Conservation (phyloP, 768 basidiomycete genomes). For the Lentinula lateritia region DNA sequence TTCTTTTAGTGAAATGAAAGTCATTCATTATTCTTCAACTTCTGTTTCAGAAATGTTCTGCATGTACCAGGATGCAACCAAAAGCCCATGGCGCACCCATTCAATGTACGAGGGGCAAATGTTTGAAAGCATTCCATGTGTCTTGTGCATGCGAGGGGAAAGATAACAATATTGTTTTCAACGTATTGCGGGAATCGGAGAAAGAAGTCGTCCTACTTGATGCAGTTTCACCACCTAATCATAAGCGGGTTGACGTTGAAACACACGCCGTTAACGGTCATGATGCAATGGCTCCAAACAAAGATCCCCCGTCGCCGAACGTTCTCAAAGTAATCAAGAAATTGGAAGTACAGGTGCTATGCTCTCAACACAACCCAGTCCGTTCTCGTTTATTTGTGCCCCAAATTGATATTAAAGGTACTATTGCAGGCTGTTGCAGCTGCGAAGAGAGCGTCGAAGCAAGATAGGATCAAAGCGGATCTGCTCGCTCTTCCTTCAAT, state of each 20-base stretch:
- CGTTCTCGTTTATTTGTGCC: conserved; percentile 22
- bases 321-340: conserved; percentile 72
- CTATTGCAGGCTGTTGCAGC: conserved; percentile 60
- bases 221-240: conserved; percentile 13
- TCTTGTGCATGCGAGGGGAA: conserved; percentile 72
- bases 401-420: background rate
- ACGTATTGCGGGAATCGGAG: conserved; percentile 63
- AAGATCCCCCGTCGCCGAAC: conserved; percentile 12
- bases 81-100: conserved; percentile 78
- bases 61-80: conserved; percentile 63
- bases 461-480: conserved; percentile 66
- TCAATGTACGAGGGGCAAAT: conserved; percentile 94
- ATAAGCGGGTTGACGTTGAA: conserved; percentile 26
- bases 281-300: conserved; percentile 4
- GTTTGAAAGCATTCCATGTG: conserved; percentile 89
- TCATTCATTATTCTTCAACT: background rate
- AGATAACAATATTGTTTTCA: conserved; percentile 50
- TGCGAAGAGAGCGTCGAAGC: conserved; percentile 68
- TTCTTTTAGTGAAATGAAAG: background rate
- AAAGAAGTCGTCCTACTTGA: conserved; percentile 75
- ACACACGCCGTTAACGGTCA: conserved; percentile 4
- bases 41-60: conserved; percentile 74
- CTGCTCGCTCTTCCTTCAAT: conserved; percentile 65
- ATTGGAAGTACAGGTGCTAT: conserved; percentile 69
- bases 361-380: conserved; percentile 89